Evolutionary conservation across 2,329 filamentous ascomycete genomes (phyloP).

Genomic region (Fusarium sp.): DNA sequence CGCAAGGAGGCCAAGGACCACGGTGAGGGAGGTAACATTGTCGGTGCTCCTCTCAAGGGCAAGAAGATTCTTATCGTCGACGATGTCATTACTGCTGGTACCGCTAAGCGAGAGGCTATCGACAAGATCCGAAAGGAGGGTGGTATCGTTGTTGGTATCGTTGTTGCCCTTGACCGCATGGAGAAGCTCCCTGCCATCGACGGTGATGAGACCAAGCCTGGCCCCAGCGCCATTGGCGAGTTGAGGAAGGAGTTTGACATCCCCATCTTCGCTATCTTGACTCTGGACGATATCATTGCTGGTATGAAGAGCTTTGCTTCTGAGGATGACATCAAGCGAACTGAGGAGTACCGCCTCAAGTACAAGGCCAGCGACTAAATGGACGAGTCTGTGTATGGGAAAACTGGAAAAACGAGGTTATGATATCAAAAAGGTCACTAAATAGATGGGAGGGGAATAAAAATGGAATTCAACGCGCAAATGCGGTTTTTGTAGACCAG

Average conservation of each 20-base stretch:
- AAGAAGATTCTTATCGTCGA: conserved; percentile 92
- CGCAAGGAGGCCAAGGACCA: conserved; percentile 97
- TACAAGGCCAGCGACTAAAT: conserved; percentile 69
- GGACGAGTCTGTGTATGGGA: not conserved
- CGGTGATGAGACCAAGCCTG: conserved; percentile 74
- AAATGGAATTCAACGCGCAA: conserved; percentile 8
- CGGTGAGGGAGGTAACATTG: conserved; percentile 93
- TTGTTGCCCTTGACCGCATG: conserved; percentile 88
- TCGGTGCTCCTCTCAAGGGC: conserved; percentile 85
- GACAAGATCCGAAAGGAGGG: conserved; percentile 88
- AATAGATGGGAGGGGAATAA: conserved; percentile 13
- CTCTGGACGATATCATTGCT: conserved; percentile 83
- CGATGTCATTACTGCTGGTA: conserved; percentile 96
- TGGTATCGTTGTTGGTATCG: conserved; percentile 84
- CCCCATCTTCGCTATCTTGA: conserved; percentile 85
- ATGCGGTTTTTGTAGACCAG: conserved; percentile 33
- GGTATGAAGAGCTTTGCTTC: conserved; percentile 72
- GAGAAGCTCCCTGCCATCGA: conserved; percentile 79
- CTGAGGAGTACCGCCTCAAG: conserved; percentile 78
- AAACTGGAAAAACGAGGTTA: conserved; percentile 9
- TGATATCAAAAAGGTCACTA: conserved; percentile 21
- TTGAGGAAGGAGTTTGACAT: conserved; percentile 85
- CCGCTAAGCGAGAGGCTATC: conserved; percentile 92
- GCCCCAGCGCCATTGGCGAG: conserved; percentile 86
- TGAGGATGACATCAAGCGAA: conserved; percentile 71